Conservation (phyloP, 345 rosid genomes). For the Hypericum perforatum region DNA sequence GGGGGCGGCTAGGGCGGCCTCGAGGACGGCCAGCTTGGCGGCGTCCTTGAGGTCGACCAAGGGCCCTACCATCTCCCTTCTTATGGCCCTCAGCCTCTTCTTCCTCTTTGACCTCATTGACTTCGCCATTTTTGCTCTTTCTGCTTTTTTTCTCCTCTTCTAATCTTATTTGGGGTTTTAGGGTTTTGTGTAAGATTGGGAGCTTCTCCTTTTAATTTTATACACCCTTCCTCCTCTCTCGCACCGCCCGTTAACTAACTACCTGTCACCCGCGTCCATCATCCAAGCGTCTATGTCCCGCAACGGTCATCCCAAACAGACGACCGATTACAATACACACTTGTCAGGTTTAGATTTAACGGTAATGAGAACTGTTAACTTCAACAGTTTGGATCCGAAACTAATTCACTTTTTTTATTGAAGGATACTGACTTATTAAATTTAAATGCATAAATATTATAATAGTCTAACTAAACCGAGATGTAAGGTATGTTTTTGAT, state of each 20-base stretch:
- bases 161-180: not conserved
- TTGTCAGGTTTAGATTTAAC: too few relatives aligned
- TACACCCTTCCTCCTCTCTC: not conserved
- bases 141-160: not conserved
- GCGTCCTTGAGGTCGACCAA: conserved; percentile 56
- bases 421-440: too few relatives aligned
- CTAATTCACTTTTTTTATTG: too few relatives aligned
- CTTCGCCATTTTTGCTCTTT: conserved; percentile 51
- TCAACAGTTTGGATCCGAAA: too few relatives aligned
- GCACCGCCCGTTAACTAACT: not conserved
- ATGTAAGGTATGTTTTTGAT: too few relatives aligned
- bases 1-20: conserved; percentile 85
- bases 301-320: too few relatives aligned
- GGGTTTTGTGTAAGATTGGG: conserved; percentile 6
- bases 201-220: not conserved
- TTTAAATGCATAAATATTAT: too few relatives aligned
- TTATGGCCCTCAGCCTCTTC: conserved; percentile 87
- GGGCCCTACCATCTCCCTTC: conserved; percentile 72
- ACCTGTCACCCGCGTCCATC: conserved; percentile 4
- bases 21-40: conserved; percentile 72
- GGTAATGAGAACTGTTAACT: too few relatives aligned
- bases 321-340: too few relatives aligned
- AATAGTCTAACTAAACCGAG: too few relatives aligned
- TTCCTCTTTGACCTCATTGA: conserved; percentile 85
- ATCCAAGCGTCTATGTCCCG: not conserved